Evolutionary conservation across 805 yeast genomes (phyloP).

Genomic region (Naumovozyma dairenensis): DNA sequence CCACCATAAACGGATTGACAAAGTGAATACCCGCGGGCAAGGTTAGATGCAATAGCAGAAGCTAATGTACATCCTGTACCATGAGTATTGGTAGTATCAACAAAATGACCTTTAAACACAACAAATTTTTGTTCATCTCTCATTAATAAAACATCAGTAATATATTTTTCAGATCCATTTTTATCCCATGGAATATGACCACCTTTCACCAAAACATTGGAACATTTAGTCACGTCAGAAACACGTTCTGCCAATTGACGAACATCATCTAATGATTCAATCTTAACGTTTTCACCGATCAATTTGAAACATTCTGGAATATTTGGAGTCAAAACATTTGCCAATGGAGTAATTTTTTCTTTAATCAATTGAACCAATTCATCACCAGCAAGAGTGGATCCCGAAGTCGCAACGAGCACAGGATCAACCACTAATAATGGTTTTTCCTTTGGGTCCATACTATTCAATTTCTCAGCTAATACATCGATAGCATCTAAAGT

Average conservation of each 20-base stretch:
- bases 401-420: constrained; percentile 76
- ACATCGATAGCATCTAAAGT: constrained; percentile 44
- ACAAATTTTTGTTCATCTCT: constrained; percentile 29
- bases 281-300: constrained; percentile 20
- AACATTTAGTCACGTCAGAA: constrained; percentile 33
- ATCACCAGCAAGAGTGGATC: constrained; percentile 44
- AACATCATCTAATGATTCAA: constrained; percentile 34
- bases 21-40: constrained; percentile 47
- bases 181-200: constrained; percentile 54
- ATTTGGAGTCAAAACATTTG: constrained; percentile 68
- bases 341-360: constrained; percentile 39
- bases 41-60: constrained; percentile 65
- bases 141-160: constrained; percentile 48
- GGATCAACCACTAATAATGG: constrained; percentile 62
- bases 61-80: constrained; percentile 90
- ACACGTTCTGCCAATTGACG: constrained; percentile 32
- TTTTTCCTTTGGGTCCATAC: constrained; percentile 18
- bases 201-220: constrained; percentile 63
- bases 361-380: constrained; percentile 33
- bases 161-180: constrained; percentile 22
- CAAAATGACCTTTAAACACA: constrained; percentile 38
- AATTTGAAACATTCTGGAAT: constrained; percentile 49
- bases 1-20: constrained; percentile 44
- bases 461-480: constrained; percentile 31
- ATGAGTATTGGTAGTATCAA: constrained; percentile 51